phyloP scores from a whole-genome alignment of 495 filamentous ascomycete species.

The Xylaria longipes region DNA sequence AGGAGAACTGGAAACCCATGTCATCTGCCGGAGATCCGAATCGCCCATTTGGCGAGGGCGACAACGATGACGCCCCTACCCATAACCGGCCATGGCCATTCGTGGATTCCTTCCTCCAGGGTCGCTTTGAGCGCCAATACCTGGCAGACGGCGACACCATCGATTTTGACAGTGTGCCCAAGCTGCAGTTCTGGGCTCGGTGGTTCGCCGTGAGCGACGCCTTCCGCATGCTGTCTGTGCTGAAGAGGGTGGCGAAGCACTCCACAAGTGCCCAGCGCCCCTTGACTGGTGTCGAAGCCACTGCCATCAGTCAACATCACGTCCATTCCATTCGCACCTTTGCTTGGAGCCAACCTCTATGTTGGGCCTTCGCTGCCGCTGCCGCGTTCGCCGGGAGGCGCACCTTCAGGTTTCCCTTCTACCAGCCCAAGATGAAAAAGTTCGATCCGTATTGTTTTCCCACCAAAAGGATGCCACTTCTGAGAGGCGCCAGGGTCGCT shows the following conservation, averaged over 20 bases:
- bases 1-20: slow-evolving; percentile 20
- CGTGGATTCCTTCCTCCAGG: slow-evolving; percentile 17
- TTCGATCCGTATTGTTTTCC: slow-evolving; percentile 35
- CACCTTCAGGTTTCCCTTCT: slow-evolving; percentile 34
- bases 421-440: slow-evolving; percentile 20
- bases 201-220: not conserved
- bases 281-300: slow-evolving; percentile 30
- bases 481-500: slow-evolving; percentile 7
- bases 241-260: not conserved
- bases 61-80: slow-evolving; percentile 7
- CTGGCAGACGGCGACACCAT: slow-evolving; percentile 37
- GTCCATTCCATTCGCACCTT: not conserved
- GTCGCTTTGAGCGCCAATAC: slow-evolving; percentile 28
- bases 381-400: not conserved
- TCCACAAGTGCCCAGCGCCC: slow-evolving; percentile 18
- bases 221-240: not conserved
- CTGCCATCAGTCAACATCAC: slow-evolving; percentile 28
- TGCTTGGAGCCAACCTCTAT: not conserved
- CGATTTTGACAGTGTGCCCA: slow-evolving; percentile 31
- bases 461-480: not conserved
- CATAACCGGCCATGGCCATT: slow-evolving; percentile 31
- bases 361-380: not conserved
- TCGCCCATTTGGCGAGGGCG: not conserved
- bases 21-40: slow-evolving; percentile 12
- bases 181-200: slow-evolving; percentile 23